A percentile compares a stretch with the other conserved stretches of the same genome.
phyloP scores from a whole-genome alignment of 306 rosid genomes.

The Boehmeria nivea region DNA sequence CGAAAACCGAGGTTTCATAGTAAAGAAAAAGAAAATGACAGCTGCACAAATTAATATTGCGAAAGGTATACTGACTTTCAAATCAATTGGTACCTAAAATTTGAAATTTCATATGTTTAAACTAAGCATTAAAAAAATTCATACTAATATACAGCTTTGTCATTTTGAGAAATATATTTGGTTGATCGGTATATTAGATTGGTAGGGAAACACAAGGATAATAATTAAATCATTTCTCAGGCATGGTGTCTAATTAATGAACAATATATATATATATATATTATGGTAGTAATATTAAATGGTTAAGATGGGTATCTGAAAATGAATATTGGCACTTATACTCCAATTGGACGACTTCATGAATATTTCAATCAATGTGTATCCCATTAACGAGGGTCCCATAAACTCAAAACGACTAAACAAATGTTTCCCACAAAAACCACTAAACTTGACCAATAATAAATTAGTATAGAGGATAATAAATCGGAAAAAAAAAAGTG shows the following conservation, averaged over 20 bases:
- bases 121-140: too few relatives aligned
- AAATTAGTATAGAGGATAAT: not conserved
- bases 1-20: too few relatives aligned
- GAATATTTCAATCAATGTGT: slow-evolving; percentile 7
- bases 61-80: too few relatives aligned
- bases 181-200: not conserved
- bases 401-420: slow-evolving; percentile 23
- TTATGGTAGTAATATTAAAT: too few relatives aligned
- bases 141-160: not conserved
- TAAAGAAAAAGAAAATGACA: too few relatives aligned
- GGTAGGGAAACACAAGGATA: not conserved
- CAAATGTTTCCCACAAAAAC: slow-evolving; percentile 21
- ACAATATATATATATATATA: not conserved
- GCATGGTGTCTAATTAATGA: slow-evolving; percentile 2
- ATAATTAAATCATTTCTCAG: slow-evolving; percentile 13
- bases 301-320: too few relatives aligned
- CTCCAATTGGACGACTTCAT: slow-evolving; percentile 7
- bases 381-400: slow-evolving; percentile 21
- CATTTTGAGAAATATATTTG: not conserved
- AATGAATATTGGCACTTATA: too few relatives aligned
- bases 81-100: too few relatives aligned
- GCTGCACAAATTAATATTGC: too few relatives aligned
- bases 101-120: too few relatives aligned
- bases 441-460: not conserved
- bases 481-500: not conserved